Base-by-base conservation (phyloP, 108 stramenopile genomes). In the Stephanodiscus triporus region DNA sequence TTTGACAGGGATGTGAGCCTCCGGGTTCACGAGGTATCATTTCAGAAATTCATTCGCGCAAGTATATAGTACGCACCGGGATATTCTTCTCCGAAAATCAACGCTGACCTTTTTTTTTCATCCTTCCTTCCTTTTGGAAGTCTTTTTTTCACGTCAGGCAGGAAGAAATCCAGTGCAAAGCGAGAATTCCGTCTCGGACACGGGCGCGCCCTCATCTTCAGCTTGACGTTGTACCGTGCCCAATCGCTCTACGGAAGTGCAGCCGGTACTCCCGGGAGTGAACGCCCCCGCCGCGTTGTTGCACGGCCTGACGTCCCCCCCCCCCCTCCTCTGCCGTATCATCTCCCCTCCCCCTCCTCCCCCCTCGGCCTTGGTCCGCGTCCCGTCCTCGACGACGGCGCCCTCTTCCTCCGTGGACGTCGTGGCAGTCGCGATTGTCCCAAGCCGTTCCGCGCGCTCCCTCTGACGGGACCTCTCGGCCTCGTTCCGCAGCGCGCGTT, bases 161-260 rank as follows among this genome's bases (percentile, higher is more conserved):
- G 86, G 50, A 36, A 36, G 36, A 36, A 4, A 6, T 36, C 36
- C 36, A 36, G 4, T 6, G 36, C 88, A 90, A 16, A 94, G 63
- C 40, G 73, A 29, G 66, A 95, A 95, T 75, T 95, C 95, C 57
- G 85, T 60, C 65, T 95, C 91, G 26, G 78, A 82, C 4, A 97
- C 84, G 13, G 91, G 83, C 2, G 87, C 54, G 22, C 70, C 56
- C 86, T 84, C 91, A 97, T 68, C 66, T 97, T 97, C n/a, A 97
- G 73, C 68, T 97, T 97, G 51, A 96, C 87, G 78, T 99, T 99
- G 85, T 93, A 96, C 13, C 93, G 84, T 76, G 98, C 97, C 96
- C 96, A 96, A 75, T 97, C 97, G 50, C 86, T 85, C 32, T n/a
- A n/a, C 90, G 86, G 86, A 96, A 99, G 68, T 99, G 98, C 10